Evolutionary conservation across 257 asterid genomes (phyloP).

Genomic region (Solanum tacnaense): DNA sequence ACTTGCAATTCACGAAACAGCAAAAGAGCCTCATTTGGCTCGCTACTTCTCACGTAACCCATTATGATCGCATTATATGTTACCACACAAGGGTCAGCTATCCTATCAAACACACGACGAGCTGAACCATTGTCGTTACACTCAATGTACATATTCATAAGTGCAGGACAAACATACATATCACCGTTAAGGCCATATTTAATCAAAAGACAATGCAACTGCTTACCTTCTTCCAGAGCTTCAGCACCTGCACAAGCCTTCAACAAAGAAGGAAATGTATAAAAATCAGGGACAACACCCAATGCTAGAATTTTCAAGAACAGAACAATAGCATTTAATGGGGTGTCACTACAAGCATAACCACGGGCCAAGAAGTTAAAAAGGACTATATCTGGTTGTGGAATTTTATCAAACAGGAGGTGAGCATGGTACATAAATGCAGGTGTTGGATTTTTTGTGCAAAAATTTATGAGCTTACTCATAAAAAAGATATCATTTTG

Average conservation of each 20-base stretch:
- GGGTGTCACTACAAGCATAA: slow-evolving; percentile 20
- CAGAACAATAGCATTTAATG: slow-evolving; percentile 13
- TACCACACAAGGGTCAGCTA: slow-evolving; percentile 22
- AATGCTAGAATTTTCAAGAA: slow-evolving; percentile 7
- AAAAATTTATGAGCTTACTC: slow-evolving; percentile 11
- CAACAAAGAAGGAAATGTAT: slow-evolving; percentile 31
- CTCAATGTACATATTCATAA: slow-evolving; percentile 25
- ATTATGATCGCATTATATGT: slow-evolving; percentile 19
- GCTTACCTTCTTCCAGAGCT: slow-evolving; percentile 25
- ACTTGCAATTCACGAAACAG: slow-evolving; percentile 21
- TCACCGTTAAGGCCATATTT: slow-evolving; percentile 15
- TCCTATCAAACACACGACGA: slow-evolving; percentile 11
- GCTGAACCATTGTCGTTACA: slow-evolving; percentile 13
- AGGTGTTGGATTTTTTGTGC: neutral
- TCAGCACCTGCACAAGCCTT: slow-evolving; percentile 22
- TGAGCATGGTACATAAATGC: slow-evolving; percentile 16
- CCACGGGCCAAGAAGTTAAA: slow-evolving; percentile 36
- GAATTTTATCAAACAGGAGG: slow-evolving; percentile 21
- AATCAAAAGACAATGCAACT: slow-evolving; percentile 18
- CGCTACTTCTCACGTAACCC: slow-evolving; percentile 23
- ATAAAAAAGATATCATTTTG: slow-evolving; percentile 14
- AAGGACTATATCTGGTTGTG: slow-evolving; percentile 15
- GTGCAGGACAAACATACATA: slow-evolving; percentile 21
- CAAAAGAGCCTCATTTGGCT: slow-evolving; percentile 20
- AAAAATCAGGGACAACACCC: slow-evolving; percentile 18